phyloP scores from a whole-genome alignment of 2,329 filamentous ascomycete species.

The Penicillium sp. region DNA sequence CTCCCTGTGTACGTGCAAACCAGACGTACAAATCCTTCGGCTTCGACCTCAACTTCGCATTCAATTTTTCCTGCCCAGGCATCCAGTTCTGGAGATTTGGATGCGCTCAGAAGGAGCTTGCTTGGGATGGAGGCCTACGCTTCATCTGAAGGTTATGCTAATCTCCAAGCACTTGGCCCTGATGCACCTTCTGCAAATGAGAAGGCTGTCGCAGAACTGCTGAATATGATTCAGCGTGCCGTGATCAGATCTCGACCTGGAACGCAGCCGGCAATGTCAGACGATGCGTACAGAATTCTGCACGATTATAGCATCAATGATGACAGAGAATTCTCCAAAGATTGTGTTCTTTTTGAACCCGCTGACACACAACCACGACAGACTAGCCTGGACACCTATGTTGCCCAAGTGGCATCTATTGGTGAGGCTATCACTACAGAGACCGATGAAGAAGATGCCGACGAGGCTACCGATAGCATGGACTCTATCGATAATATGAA shows the following conservation, averaged over 20 bases:
- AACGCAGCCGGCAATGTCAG: neutral
- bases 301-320: neutral
- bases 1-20: neutral
- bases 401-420: neutral
- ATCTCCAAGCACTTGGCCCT: neutral
- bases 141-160: neutral
- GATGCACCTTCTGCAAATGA: neutral
- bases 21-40: neutral
- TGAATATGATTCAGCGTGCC: neutral
- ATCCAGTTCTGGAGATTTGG: neutral
- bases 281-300: neutral
- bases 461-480: neutral
- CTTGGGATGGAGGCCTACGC: neutral
- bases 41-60: neutral
- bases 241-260: neutral
- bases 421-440: neutral
- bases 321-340: neutral
- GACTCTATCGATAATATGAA: neutral
- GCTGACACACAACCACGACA: neutral
- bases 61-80: neutral
- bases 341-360: neutral
- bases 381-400: neutral
- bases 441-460: neutral
- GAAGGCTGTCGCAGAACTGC: neutral
- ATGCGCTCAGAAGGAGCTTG: neutral